phyloP scores from a whole-genome alignment of 257 asterid species.

The Nicotiana paniculata region DNA sequence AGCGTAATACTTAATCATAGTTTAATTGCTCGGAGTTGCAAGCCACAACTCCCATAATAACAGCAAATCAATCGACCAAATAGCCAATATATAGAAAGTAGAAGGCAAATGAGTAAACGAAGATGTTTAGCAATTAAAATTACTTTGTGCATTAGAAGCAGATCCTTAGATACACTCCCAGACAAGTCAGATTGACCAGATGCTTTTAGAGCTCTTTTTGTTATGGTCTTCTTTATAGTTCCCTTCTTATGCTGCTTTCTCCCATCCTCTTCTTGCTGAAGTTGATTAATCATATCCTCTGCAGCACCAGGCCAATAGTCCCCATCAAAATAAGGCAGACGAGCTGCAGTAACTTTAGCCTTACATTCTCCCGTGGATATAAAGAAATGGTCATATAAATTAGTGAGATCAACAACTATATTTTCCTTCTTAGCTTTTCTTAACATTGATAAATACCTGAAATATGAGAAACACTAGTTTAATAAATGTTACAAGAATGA shows the following conservation, averaged over 20 bases:
- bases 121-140: slow-evolving; percentile 13
- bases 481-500: slow-evolving; percentile 1
- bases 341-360: slow-evolving; percentile 93
- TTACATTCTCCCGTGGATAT: slow-evolving; percentile 72
- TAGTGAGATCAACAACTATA: slow-evolving; percentile 80
- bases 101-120: not conserved
- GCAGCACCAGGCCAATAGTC: slow-evolving; percentile 99
- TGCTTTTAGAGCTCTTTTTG: slow-evolving; percentile 88
- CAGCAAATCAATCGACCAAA: not conserved
- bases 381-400: slow-evolving; percentile 86
- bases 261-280: slow-evolving; percentile 94
- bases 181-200: slow-evolving; percentile 97
- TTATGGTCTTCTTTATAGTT: slow-evolving; percentile 57
- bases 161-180: slow-evolving; percentile 85
- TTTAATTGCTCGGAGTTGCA: not conserved
- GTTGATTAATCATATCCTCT: slow-evolving; percentile 78
- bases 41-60: not conserved
- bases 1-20: not conserved
- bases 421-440: slow-evolving; percentile 79
- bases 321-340: slow-evolving; percentile 96
- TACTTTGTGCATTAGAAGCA: slow-evolving; percentile 88
- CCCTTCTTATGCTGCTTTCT: slow-evolving; percentile 74
- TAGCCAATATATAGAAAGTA: not conserved
- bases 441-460: slow-evolving; percentile 93
- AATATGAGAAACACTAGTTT: slow-evolving; percentile 15